Base-by-base conservation (phyloP, 140 eudicot genomes). In the Oenanthe javanica region DNA sequence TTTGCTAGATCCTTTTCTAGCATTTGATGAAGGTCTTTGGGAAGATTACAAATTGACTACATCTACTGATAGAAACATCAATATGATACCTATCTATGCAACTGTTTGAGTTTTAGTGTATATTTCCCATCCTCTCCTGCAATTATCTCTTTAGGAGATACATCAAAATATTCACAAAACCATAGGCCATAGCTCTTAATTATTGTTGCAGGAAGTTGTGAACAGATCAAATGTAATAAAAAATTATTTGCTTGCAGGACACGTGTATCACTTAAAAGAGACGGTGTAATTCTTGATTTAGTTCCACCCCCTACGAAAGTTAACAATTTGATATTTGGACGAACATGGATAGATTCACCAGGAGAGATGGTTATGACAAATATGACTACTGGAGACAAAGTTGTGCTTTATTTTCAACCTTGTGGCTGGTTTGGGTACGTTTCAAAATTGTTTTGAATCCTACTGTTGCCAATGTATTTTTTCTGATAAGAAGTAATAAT, bases 371-470 rank as follows among this genome's bases (percentile, higher is more conserved):
- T 92, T 74, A 67, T 95, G 96, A 86, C 96, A 85, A 95, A 92
- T 80, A 70, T 87, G 84, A 92, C 99, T 38, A 95, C 99, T 42
- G 99, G 99, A 50, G 99, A 95, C 82, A 92, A 95, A 85, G 99
- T 89, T 36, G 97, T 95, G n/a, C 87, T 95, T 13, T 92, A 91
- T 84, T 93, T 95, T 86, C 99, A 95, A 87, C 97, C 97, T 2
- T 95, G 99, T 84, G 99, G 99, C 78, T 93, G 99, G 97, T 95
- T 92, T 75, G 97, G 99, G 97, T 95, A 87, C 77, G 94, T 5
- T 27, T 75, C 27, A 48, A 6, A 23, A 25, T 4, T 12, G 2
- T 10, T 25, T 5, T 27, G 11, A 47, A 46, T 27, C 50, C 19
- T 74, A 46, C 40, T n/a, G 47, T 72, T 72, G 76, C 19, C 5